Conservation (phyloP, 2,329 filamentous ascomycete species). For the Paecilomyces variotii region DNA sequence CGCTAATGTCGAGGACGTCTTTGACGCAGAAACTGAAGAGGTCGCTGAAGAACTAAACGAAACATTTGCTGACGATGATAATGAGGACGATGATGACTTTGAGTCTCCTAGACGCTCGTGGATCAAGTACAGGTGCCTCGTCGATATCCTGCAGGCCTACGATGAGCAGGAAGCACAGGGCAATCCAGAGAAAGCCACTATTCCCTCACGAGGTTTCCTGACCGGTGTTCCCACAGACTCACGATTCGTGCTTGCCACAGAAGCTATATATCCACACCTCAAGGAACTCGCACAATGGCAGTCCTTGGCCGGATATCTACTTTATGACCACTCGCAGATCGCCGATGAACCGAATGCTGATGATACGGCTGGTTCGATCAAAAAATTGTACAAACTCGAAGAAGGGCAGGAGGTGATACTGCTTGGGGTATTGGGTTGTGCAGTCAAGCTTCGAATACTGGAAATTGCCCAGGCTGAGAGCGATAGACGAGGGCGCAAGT, state of each 20-base stretch:
- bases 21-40: slow-evolving; percentile 71
- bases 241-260: slow-evolving; percentile 75
- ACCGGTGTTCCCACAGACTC: slow-evolving; percentile 64
- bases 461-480: slow-evolving; percentile 56
- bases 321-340: slow-evolving; percentile 78
- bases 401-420: slow-evolving; percentile 75
- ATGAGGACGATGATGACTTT: slow-evolving; percentile 59
- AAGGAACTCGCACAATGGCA: slow-evolving; percentile 81
- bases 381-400: slow-evolving; percentile 63
- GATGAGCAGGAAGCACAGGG: slow-evolving; percentile 53
- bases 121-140: slow-evolving; percentile 86
- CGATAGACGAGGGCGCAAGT: slow-evolving; percentile 48
- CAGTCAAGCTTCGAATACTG: slow-evolving; percentile 66
- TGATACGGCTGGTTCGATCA: slow-evolving; percentile 57
- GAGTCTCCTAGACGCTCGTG: slow-evolving; percentile 71
- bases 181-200: slow-evolving; percentile 14
- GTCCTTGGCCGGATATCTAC: slow-evolving; percentile 75
- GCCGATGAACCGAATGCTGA: slow-evolving; percentile 45
- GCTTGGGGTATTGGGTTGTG: slow-evolving; percentile 76
- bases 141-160: slow-evolving; percentile 74
- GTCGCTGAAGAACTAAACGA: slow-evolving; percentile 76
- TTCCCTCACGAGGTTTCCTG: slow-evolving; percentile 31
- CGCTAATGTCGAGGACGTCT: slow-evolving; percentile 74
- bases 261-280: slow-evolving; percentile 76
- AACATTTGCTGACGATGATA: slow-evolving; percentile 63